Evolutionary conservation across 1,139 yeast genomes (phyloP).

Genomic region (Arxiozyma slooffiae): DNA sequence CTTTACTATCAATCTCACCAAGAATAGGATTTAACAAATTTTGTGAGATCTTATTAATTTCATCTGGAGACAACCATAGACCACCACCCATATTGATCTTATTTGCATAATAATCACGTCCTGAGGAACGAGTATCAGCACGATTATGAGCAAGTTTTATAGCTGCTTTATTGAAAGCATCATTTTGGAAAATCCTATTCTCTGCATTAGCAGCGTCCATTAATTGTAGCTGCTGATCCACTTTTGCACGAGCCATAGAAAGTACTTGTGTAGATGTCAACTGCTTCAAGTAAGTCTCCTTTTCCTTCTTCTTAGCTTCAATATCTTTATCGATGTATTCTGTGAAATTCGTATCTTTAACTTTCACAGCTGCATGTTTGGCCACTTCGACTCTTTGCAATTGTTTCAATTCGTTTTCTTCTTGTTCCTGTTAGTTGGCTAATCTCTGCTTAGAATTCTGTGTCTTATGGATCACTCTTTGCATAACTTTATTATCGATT

Average conservation of each 20-base stretch:
- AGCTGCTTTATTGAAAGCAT: slow-evolving; percentile 40
- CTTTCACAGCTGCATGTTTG: slow-evolving; percentile 42
- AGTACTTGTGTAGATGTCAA: slow-evolving; percentile 40
- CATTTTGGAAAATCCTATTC: slow-evolving; percentile 31
- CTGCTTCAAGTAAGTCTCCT: slow-evolving; percentile 19
- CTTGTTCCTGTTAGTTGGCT: slow-evolving; percentile 8
- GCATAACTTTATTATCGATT: slow-evolving; percentile 8
- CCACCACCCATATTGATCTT: slow-evolving; percentile 81
- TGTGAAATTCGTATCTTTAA: slow-evolving; percentile 30
- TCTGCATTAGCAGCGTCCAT: slow-evolving; percentile 36
- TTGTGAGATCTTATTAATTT: slow-evolving; percentile 74
- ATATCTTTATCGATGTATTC: slow-evolving; percentile 10
- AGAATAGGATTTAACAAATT: slow-evolving; percentile 80
- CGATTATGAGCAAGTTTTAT: slow-evolving; percentile 54
- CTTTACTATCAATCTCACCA: slow-evolving; percentile 61
- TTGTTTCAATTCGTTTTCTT: slow-evolving; percentile 10
- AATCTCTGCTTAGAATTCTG: slow-evolving; percentile 8
- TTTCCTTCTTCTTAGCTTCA: slow-evolving; percentile 13
- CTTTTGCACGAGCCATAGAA: slow-evolving; percentile 52
- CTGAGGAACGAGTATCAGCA: slow-evolving; percentile 15
- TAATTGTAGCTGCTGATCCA: slow-evolving; percentile 39
- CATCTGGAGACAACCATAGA: slow-evolving; percentile 61
- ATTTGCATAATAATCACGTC: slow-evolving; percentile 10
- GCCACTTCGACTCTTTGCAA: slow-evolving; percentile 23
- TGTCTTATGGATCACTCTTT: slow-evolving; percentile 14